These are phyloP conservation scores for Micractinium conductrix DNA, from an alignment of 139 green algal species.

Conservation along the genomic window DNA sequence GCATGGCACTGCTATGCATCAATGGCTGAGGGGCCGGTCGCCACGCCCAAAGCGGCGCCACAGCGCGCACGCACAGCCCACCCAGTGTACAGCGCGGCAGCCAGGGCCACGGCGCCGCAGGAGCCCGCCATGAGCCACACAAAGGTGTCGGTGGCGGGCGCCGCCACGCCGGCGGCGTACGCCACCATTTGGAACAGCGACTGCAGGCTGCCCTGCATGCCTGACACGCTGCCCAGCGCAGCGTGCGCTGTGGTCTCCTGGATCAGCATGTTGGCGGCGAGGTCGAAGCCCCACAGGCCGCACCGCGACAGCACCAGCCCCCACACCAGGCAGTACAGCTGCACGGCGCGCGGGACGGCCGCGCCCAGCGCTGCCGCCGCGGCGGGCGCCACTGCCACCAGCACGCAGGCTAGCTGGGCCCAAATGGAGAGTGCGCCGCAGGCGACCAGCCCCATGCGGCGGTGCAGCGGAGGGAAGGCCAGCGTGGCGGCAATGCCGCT, in stretches of 20 bases:
- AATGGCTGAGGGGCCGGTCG: no score
- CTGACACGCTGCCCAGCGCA: slow-evolving; percentile 68
- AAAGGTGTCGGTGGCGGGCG: slow-evolving; percentile 52
- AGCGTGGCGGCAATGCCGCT: slow-evolving; percentile 74
- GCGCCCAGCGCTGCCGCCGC: slow-evolving; percentile 23
- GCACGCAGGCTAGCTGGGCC: slow-evolving; percentile 61
- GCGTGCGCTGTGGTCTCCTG: slow-evolving; percentile 63
- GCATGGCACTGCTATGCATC: no score
- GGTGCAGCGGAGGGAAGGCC: slow-evolving; percentile 56
- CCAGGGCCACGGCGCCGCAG: slow-evolving; percentile 42
- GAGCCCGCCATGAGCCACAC: slow-evolving; percentile 62
- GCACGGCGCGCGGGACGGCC: background rate
- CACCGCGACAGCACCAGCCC: slow-evolving; percentile 73
- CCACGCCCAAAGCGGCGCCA: no score
- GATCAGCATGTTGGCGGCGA: slow-evolving; percentile 83
- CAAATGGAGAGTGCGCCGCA: slow-evolving; percentile 55
- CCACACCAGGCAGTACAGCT: slow-evolving; percentile 58
- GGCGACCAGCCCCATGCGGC: slow-evolving; percentile 36
- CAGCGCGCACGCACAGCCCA: slow-evolving; percentile 10
- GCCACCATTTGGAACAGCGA: slow-evolving; percentile 66
- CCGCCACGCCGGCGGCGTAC: slow-evolving; percentile 61
- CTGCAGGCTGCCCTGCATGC: slow-evolving; percentile 82
- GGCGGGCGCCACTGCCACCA: slow-evolving; percentile 21
- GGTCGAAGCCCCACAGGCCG: slow-evolving; percentile 86
- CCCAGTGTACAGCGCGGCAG: slow-evolving; percentile 37